Evolutionary conservation across 345 rosid genomes (phyloP).

Genomic region (Euclidium syriacum): DNA sequence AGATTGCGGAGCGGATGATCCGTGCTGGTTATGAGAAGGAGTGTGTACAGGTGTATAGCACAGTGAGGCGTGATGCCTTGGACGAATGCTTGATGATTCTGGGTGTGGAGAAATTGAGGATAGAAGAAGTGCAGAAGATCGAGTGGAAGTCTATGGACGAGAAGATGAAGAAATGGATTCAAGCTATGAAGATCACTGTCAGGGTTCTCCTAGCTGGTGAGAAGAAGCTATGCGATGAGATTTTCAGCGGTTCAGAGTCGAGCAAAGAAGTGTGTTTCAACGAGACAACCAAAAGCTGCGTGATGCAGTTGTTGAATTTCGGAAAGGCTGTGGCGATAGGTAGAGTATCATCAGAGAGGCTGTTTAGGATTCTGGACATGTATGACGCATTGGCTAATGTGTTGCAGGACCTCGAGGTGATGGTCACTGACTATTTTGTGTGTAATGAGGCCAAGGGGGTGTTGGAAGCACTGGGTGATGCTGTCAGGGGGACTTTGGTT

Average conservation of each 20-base stretch:
- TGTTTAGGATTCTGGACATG: conserved; percentile 94
- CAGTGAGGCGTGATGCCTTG: conserved; percentile 70
- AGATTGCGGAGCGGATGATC: conserved; percentile 86
- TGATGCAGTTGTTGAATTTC: conserved; percentile 86
- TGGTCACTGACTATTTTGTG: conserved; percentile 57
- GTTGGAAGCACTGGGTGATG: conserved; percentile 54
- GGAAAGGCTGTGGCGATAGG: conserved; percentile 89
- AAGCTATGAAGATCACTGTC: conserved; percentile 66
- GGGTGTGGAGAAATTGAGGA: conserved; percentile 88
- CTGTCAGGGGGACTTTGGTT: conserved; percentile 77
- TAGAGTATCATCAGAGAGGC: conserved; percentile 78
- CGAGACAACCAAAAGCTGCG: conserved; percentile 75
- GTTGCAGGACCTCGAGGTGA: conserved; percentile 47
- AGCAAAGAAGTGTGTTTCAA: conserved; percentile 74
- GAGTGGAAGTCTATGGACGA: conserved; percentile 92
- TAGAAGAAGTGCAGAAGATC: conserved; percentile 90
- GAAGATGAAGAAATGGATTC: conserved; percentile 98
- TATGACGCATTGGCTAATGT: conserved; percentile 71
- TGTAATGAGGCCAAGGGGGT: conserved; percentile 64
- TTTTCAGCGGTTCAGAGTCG: conserved; percentile 53
- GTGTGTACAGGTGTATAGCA: conserved; percentile 83
- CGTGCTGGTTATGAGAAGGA: conserved; percentile 89
- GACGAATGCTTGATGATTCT: conserved; percentile 76
- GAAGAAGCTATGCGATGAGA: conserved; percentile 70
- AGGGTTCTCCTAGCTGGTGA: conserved; percentile 78